Base-by-base conservation (phyloP, 2,329 filamentous ascomycete genomes). In the Trematosphaeria pertusa region DNA sequence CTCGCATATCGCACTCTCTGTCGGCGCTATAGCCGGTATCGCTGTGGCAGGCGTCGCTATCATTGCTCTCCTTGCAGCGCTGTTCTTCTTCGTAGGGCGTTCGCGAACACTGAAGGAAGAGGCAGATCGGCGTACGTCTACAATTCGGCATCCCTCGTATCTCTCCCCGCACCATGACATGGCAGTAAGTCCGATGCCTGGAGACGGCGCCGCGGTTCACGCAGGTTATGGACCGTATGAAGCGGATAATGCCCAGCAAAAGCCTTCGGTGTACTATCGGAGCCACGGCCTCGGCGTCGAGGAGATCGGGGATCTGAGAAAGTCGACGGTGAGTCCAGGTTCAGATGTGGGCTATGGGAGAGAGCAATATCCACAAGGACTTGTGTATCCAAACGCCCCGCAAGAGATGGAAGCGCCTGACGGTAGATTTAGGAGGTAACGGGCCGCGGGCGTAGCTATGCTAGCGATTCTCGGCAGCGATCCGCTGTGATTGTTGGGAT, bases 31-130 rank as follows among this genome's bases (percentile, higher is more conserved):
- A 26, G 69, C 60, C 1, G 72, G 72, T 14, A 73, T 87, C 71
- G 87, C 81, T 75, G 75, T 83, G 37, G 84, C 83, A 36, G 85
- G 80, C 3, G 39, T 49, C 15, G 43, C 39, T 12, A 34, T 40
- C 32, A 9, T 55, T 11, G 32, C 28, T 8, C 39, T 52, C 2
- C 45, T 43, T 5, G 50, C 45, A 14, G 37, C 38, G 0, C 46
- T 53, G 1, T 42, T 58, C 42, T 59, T 56, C 48, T 47, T 52
- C 40, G 32, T 58, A 8, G 48, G 56, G 1, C 45, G 50, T 9
- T 45, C 40, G 2, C 37, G 30, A 19, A 50, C 41, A 2, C 43
- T 55, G 5, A 34, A 50, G 17, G 28, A 48, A 11, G 43, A 51
- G 37, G 43, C 45, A 1, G 19, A 46, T 7, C 34, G 47, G 7